These are phyloP conservation scores for Phellopilus nigrolimitatus DNA, from an alignment of 1,284 basidiomycete species.

Conservation along the genomic window DNA sequence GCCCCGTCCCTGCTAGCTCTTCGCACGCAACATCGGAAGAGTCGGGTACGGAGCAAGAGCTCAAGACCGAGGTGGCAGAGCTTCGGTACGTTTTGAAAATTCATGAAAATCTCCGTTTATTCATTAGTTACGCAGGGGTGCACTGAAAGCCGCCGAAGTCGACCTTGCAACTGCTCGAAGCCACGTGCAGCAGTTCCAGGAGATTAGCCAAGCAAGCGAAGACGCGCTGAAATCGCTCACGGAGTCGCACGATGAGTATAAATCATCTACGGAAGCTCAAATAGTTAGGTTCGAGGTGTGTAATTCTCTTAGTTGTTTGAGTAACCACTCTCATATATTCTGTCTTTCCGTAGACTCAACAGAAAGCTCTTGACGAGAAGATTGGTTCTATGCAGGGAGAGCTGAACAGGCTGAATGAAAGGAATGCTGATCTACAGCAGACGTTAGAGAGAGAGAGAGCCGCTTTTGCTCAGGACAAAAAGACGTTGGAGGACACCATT, in stretches of 20 bases:
- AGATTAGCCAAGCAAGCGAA: constrained; percentile 80
- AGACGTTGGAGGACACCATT: constrained; percentile 71
- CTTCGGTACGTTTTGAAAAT: constrained; percentile 50
- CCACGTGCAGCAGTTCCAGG: constrained; percentile 80
- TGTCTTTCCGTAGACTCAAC: constrained; percentile 57
- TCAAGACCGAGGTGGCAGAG: constrained; percentile 82
- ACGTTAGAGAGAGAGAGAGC: constrained; percentile 60
- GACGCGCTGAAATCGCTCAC: constrained; percentile 68
- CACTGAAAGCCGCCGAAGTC: constrained; percentile 70
- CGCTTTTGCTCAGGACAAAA: constrained; percentile 75
- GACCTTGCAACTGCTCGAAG: constrained; percentile 65
- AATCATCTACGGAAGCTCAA: constrained; percentile 59
- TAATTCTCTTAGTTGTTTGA: constrained; percentile 8
- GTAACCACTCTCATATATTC: constrained; percentile 10
- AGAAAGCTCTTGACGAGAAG: constrained; percentile 59
- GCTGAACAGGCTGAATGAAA: constrained; percentile 44
- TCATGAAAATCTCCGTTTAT: background rate
- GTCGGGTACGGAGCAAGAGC: constrained; percentile 67
- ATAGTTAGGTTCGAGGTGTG: constrained; percentile 63
- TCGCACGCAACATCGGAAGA: constrained; percentile 34
- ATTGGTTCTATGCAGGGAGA: constrained; percentile 55
- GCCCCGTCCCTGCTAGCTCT: constrained; percentile 37
- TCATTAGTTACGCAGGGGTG: constrained; percentile 42
- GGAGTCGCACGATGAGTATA: constrained; percentile 75
- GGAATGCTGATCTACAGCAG: constrained; percentile 56